phyloP scores from a whole-genome alignment of 2,329 filamentous ascomycete species.

The Exophiala phaeomuriformis region DNA sequence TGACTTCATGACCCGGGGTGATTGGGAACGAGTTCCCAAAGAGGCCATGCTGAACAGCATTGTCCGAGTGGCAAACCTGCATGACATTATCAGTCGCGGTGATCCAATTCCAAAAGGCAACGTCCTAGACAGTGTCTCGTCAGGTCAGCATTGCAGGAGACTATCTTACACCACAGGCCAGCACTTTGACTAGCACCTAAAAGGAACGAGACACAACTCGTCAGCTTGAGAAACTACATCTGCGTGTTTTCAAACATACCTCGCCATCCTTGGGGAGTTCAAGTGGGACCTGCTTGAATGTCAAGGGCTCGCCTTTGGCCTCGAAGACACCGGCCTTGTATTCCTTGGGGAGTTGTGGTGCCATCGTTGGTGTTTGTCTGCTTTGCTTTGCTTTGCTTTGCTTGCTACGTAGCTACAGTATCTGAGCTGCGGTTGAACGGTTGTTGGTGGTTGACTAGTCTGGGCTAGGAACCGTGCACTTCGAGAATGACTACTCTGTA shows the following conservation, averaged over 20 bases:
- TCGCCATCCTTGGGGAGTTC: slow-evolving; percentile 50
- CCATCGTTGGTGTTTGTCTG: slow-evolving; percentile 4
- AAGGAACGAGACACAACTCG: background rate
- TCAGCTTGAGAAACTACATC: background rate
- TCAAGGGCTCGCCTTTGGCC: slow-evolving; percentile 46
- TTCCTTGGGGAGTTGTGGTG: slow-evolving; percentile 49
- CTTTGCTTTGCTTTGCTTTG: background rate
- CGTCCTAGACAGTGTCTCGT: too few species aligned
- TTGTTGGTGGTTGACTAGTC: background rate
- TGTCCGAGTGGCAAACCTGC: slow-evolving; percentile 58
- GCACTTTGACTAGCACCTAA: slow-evolving; percentile 55
- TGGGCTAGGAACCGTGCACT: too few species aligned
- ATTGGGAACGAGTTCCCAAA: slow-evolving; percentile 54
- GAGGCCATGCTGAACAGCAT: slow-evolving; percentile 41
- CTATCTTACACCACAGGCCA: slow-evolving; percentile 51
- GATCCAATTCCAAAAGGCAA: background rate
- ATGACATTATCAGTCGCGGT: background rate
- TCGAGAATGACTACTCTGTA: too few species aligned
- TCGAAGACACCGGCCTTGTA: slow-evolving; percentile 61
- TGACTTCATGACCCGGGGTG: slow-evolving; percentile 63
- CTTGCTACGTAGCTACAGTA: background rate
- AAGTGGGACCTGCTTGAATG: slow-evolving; percentile 54
- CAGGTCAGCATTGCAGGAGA: background rate
- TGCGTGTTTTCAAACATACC: slow-evolving; percentile 33
- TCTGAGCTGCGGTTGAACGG: background rate